Evolutionary conservation across 805 yeast genomes (phyloP).

Genomic region (Wickerhamomyces rabaulensis): DNA sequence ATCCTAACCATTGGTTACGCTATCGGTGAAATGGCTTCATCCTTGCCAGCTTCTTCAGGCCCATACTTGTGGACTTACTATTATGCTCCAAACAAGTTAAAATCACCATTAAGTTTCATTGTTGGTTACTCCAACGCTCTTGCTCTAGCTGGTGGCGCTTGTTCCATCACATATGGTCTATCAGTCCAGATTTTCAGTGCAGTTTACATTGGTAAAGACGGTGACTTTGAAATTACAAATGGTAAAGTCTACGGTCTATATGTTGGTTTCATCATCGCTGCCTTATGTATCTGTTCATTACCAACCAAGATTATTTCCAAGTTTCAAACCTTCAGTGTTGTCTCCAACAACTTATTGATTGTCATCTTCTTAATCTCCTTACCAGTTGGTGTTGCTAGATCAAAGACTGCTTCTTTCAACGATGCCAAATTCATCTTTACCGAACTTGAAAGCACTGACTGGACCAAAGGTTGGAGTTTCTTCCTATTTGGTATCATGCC

Average conservation of each 20-base stretch:
- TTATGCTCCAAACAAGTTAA: constrained; percentile 51
- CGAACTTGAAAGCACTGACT: constrained; percentile 41
- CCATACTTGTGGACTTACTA: constrained; percentile 64
- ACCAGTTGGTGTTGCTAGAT: constrained; percentile 52
- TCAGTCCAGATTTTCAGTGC: constrained; percentile 55
- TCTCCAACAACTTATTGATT: constrained; percentile 47
- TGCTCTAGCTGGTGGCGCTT: constrained; percentile 61
- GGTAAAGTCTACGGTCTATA: constrained; percentile 60
- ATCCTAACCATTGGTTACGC: constrained; percentile 53
- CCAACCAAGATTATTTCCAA: constrained; percentile 54
- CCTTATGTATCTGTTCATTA: constrained; percentile 46
- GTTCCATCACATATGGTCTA: constrained; percentile 67
- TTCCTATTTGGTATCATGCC: constrained; percentile 50
- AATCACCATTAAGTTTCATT: constrained; percentile 52
- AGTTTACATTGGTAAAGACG: constrained; percentile 49
- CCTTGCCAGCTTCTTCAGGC: constrained; percentile 76
- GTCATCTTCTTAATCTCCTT: constrained; percentile 55
- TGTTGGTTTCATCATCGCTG: constrained; percentile 52
- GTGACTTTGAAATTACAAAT: constrained; percentile 47
- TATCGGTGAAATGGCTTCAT: constrained; percentile 61
- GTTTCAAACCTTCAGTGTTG: constrained; percentile 55
- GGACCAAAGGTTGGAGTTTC: constrained; percentile 57
- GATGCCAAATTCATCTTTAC: constrained; percentile 52
- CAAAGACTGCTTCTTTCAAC: constrained; percentile 25
- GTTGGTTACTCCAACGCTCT: constrained; percentile 66